These are phyloP conservation scores for Suillus alpinus DNA, from an alignment of 768 basidiomycete species.

Conservation along the genomic window DNA sequence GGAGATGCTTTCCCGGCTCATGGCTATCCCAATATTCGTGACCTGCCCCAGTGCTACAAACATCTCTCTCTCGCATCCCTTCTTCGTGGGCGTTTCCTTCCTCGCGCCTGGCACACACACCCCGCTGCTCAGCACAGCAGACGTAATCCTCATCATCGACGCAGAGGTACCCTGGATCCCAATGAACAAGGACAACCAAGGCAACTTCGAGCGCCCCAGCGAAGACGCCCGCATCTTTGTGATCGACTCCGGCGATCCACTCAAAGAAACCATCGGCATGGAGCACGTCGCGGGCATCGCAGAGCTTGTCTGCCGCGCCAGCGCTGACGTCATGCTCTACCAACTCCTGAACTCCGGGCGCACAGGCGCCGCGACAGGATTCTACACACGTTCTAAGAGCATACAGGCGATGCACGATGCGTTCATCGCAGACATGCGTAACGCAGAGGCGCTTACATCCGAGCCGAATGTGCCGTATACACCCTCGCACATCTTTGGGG, in stretches of 20 bases:
- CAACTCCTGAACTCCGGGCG: conserved; percentile 40
- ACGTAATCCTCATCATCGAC: conserved; percentile 65
- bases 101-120: conserved; percentile 44
- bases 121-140: conserved; percentile 48
- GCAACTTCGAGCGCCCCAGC: conserved; percentile 32
- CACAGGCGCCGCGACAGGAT: conserved; percentile 7
- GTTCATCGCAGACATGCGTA: conserved; percentile 25
- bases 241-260: conserved; percentile 60
- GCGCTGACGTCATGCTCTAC: conserved; percentile 47
- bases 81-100: conserved; percentile 51
- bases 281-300: conserved; percentile 47
- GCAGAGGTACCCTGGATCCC: conserved; percentile 67
- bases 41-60: conserved; percentile 50
- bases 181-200: conserved; percentile 35
- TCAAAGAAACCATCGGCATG: conserved; percentile 48
- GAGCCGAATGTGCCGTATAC: conserved; percentile 23
- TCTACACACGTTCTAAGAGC: conserved; percentile 16
- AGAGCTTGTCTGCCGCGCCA: conserved; percentile 56
- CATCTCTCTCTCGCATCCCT: conserved; percentile 56
- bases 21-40: conserved; percentile 54
- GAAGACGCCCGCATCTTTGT: conserved; percentile 51
- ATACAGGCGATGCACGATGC: conserved; percentile 22
- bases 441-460: conserved; percentile 32
- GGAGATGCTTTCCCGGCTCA: conserved; percentile 42
- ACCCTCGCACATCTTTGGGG: conserved; percentile 47